Evolutionary conservation across 441 rosid genomes (phyloP).

Genomic region (Aquilaria agallochum): DNA sequence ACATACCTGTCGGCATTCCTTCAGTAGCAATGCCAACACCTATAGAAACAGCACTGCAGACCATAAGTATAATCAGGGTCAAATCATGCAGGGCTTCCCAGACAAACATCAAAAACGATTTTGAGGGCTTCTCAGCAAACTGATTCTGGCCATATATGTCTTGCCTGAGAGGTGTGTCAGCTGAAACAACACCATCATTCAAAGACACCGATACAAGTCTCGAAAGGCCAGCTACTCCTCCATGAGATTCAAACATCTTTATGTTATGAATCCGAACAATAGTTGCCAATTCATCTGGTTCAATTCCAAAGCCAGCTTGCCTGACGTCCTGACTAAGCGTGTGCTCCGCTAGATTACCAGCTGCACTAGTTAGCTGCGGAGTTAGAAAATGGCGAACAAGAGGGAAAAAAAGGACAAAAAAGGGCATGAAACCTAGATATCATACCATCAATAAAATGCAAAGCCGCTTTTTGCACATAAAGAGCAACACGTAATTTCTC

Average conservation of each 20-base stretch:
- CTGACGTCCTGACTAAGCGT: slow-evolving; percentile 32
- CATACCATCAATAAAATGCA: slow-evolving; percentile 63
- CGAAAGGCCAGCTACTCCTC: slow-evolving; percentile 53
- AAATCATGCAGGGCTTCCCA: slow-evolving; percentile 54
- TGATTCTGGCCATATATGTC: slow-evolving; percentile 44
- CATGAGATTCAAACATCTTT: slow-evolving; percentile 32
- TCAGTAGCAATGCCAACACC: slow-evolving; percentile 46
- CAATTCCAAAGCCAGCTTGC: slow-evolving; percentile 47
- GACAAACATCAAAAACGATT: slow-evolving; percentile 37
- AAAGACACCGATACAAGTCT: slow-evolving; percentile 29
- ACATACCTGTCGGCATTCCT: slow-evolving; percentile 47
- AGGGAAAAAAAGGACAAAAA: background rate
- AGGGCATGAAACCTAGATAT: background rate
- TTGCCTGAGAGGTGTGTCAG: slow-evolving; percentile 39
- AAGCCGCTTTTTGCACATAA: slow-evolving; percentile 66
- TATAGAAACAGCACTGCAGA: slow-evolving; percentile 37
- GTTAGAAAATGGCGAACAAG: background rate
- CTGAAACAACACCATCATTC: slow-evolving; percentile 37
- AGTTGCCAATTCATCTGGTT: slow-evolving; percentile 46
- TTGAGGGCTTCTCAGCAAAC: slow-evolving; percentile 59
- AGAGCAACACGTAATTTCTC: slow-evolving; percentile 70
- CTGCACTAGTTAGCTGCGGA: slow-evolving; percentile 25
- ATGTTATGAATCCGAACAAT: slow-evolving; percentile 43
- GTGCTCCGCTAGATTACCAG: slow-evolving; percentile 32
- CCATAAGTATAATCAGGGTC: slow-evolving; percentile 42